Percentiles rank a stretch among this genome's conserved stretches.
phyloP scores from a whole-genome alignment of 1,284 basidiomycete genomes.

The Clitocybe nebularis region DNA sequence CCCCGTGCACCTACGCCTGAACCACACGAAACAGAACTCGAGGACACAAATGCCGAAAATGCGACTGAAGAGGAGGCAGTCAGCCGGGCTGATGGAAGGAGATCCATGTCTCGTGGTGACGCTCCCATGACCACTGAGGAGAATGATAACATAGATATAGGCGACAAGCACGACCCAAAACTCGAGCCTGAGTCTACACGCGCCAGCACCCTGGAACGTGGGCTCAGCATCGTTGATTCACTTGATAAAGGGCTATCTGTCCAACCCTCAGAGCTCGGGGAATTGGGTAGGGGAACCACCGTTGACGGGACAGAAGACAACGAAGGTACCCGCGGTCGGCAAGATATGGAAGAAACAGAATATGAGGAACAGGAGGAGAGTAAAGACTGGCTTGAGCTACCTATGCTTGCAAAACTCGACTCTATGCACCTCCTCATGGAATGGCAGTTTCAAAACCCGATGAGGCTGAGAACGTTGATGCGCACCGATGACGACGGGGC shows the following conservation, averaged over 20 bases:
- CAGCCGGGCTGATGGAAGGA: no score
- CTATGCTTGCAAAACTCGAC: conserved; percentile 74
- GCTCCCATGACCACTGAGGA: neutral
- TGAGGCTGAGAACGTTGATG: conserved; percentile 65
- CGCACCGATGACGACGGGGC: conserved; percentile 73
- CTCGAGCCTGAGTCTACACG: conserved; percentile 12
- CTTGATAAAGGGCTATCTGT: conserved; percentile 12
- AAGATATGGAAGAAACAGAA: conserved; percentile 6
- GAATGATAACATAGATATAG: conserved; percentile 1
- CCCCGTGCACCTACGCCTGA: conserved; percentile 24
- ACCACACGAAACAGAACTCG: conserved; percentile 7
- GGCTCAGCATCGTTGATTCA: conserved; percentile 9
- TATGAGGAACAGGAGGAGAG: conserved; percentile 30
- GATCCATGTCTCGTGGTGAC: no score
- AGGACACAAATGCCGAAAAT: neutral
- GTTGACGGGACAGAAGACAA: conserved; percentile 6
- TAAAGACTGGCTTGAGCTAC: conserved; percentile 65
- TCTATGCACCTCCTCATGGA: conserved; percentile 68
- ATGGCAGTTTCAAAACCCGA: conserved; percentile 79
- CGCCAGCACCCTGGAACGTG: conserved; percentile 16
- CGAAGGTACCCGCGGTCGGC: conserved; percentile 2
- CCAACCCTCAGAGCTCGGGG: conserved; percentile 16
- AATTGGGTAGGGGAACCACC: conserved; percentile 1
- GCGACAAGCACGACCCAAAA: conserved; percentile 7
- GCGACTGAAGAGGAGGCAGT: conserved; percentile 1